phyloP scores from a whole-genome alignment of 257 asterid species.

The Petrea volubilis region DNA sequence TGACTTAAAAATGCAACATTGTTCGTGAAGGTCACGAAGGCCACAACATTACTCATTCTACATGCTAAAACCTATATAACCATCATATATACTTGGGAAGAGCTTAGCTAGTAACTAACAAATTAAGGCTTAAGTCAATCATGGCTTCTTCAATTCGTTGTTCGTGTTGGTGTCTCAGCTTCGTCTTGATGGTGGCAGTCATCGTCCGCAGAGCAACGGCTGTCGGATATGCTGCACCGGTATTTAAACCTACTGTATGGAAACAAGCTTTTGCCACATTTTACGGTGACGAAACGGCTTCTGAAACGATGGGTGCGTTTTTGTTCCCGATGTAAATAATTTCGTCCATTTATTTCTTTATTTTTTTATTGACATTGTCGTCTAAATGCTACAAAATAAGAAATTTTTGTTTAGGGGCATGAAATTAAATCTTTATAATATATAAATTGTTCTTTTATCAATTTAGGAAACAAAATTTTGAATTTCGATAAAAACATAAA shows the following conservation, averaged over 20 bases:
- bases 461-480: too few relatives aligned
- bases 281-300: constrained; percentile 69
- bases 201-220: constrained; percentile 29
- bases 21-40: constrained; percentile 53
- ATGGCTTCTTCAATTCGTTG: constrained; percentile 45
- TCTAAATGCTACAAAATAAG: too few relatives aligned
- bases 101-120: neutral
- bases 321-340: neutral
- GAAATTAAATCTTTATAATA: too few relatives aligned
- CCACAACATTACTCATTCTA: neutral
- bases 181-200: constrained; percentile 33
- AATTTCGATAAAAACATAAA: too few relatives aligned
- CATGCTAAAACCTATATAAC: constrained; percentile 35
- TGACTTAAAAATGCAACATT: constrained; percentile 29
- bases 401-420: too few relatives aligned
- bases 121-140: neutral
- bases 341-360: neutral
- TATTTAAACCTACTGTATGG: constrained; percentile 44
- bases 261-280: constrained; percentile 64
- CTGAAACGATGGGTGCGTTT: constrained; percentile 54
- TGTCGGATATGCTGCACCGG: constrained; percentile 27
- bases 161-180: constrained; percentile 26
- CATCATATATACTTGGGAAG: constrained; percentile 16
- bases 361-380: neutral
- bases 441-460: too few relatives aligned